Conservation (phyloP, 306 rosid species). For the Cucurbita moschata region DNA sequence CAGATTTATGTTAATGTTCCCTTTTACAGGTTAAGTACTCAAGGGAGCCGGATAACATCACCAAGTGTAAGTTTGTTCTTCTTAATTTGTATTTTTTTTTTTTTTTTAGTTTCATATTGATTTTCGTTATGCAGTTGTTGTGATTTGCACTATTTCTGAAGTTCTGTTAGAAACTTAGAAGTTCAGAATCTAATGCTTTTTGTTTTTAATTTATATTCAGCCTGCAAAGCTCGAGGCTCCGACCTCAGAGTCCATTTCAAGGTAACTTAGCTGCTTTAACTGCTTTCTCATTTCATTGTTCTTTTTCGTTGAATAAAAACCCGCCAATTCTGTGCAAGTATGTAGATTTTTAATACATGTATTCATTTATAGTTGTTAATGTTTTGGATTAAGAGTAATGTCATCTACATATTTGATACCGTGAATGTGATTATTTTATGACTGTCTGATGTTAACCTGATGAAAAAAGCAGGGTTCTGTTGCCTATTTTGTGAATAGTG, state of each 20-base stretch:
- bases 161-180: background rate
- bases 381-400: background rate
- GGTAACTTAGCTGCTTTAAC: conserved; percentile 23
- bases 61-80: conserved; percentile 38
- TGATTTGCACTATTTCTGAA: background rate
- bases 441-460: conserved; percentile 14
- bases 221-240: conserved; percentile 90
- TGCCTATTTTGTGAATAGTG: conserved; percentile 23
- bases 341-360: too few species aligned
- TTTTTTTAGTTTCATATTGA: background rate
- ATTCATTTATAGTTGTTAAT: background rate
- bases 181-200: background rate
- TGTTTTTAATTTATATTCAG: conserved; percentile 19
- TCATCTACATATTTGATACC: background rate
- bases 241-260: conserved; percentile 92
- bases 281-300: too few species aligned
- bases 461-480: conserved; percentile 29
- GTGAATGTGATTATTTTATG: background rate
- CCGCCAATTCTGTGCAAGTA: too few species aligned
- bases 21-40: conserved; percentile 77
- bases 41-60: conserved; percentile 65
- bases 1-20: background rate
- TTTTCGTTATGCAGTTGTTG: background rate
- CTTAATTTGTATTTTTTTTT: background rate
- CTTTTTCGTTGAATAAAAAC: too few species aligned